A percentile compares a stretch with the other conserved stretches of the same genome.
phyloP scores from a whole-genome alignment of 345 rosid genomes.

The Angophora floribunda region DNA sequence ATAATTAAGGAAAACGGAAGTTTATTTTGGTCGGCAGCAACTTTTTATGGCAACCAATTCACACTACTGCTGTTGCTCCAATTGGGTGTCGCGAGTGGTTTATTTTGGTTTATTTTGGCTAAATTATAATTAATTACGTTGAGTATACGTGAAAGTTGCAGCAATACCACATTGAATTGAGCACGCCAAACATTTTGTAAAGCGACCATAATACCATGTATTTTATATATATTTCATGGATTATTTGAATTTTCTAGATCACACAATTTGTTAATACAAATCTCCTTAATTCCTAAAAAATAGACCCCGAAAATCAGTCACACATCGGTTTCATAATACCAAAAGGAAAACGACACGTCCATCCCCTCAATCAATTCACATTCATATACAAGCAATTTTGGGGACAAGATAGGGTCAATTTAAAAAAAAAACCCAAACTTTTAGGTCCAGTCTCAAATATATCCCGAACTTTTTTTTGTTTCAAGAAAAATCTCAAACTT shows the following conservation, averaged over 20 bases:
- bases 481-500: too few relatives aligned
- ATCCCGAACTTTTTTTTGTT: too few relatives aligned
- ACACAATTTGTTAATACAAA: accelerated
- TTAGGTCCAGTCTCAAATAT: too few relatives aligned
- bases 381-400: too few relatives aligned
- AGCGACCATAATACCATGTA: not conserved
- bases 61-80: not conserved
- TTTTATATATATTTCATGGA: not conserved
- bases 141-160: not conserved
- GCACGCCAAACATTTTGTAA: not conserved
- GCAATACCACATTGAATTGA: not conserved
- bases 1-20: not conserved
- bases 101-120: not conserved
- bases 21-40: not conserved
- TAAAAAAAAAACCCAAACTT: too few relatives aligned
- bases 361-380: not conserved
- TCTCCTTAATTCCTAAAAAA: not conserved
- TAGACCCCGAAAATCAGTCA: not conserved
- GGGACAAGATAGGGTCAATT: too few relatives aligned
- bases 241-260: not conserved
- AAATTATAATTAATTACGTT: not conserved
- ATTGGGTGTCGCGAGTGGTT: not conserved
- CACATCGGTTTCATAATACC: not conserved
- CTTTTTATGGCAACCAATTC: not conserved
- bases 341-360: not conserved